Evolutionary conservation across 148 eudicot species (phyloP), one percentile per base, ranked within the genome.

Genomic region (Fagopyrum esculentum): DNA sequence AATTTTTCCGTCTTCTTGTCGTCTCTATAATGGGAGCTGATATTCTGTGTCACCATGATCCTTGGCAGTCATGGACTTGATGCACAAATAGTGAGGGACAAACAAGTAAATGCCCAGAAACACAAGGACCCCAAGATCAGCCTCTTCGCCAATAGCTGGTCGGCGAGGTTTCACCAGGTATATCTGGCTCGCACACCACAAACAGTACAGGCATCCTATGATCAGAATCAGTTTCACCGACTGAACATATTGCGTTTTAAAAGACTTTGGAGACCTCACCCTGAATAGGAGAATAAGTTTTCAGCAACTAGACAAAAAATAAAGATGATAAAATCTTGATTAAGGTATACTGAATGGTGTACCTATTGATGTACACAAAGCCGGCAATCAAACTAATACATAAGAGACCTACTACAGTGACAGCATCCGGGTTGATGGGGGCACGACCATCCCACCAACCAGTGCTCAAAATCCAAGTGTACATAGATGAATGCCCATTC

Each of bases 371-470:
- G 78, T 86, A 91, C 71, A 89, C 81, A 77, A 91, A 89, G 74
- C 93, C 98, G 26, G 74, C 55, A 71, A 93, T 83, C 75, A 93
- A 82, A 81, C 69, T 71, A 72, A 80, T 64, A 77, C 98, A 91
- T 55, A 93, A 79, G 30, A 89, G 47, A 77, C 89, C 81, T 59
- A 89, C 77, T 15, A 93, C 95, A 47, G 86, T 12, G 29, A 93
- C 97, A 9, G 93, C 95, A 63, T 93, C 98, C n/a, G 91, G 88
- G 81, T 86, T 87, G 72, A 91, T 75, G 60, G 97, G 90, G 44
- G 98, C 98, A 43, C 86, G 91, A 52, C 77, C 52, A 68, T 57
- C 76, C 98, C 98, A 93, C 98, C 98, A 93, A 71, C 98, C 98
- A 4, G 98, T 93, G 83, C 97, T 93, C 73, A 93, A 49, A 79